Conservation (phyloP, 1,284 basidiomycete genomes). For the Melampsora larici-populina region DNA sequence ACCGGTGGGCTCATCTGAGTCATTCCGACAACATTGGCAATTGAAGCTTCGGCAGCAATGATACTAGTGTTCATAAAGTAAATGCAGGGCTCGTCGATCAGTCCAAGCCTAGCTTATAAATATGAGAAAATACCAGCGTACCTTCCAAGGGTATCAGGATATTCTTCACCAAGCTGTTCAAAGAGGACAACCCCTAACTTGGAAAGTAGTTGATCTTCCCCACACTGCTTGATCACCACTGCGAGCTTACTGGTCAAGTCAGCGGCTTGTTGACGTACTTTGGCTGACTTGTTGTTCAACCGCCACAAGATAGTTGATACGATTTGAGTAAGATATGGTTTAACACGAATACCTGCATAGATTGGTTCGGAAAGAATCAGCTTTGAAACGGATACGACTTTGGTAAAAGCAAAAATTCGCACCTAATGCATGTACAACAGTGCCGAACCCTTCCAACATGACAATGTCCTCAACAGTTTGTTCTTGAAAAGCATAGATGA, state of each 20-base stretch:
- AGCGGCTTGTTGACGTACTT: constrained; percentile 97
- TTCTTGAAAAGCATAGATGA: constrained; percentile 99
- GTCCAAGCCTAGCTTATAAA: background rate
- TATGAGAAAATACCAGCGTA: constrained; percentile 48
- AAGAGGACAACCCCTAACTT: constrained; percentile 96
- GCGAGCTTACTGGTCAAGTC: constrained; percentile 92
- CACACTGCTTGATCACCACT: constrained; percentile 97
- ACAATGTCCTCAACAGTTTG: constrained; percentile 98
- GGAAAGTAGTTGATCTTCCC: constrained; percentile 89
- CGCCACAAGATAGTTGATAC: constrained; percentile 99
- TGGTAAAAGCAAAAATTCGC: constrained; percentile 44
- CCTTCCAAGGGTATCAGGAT: constrained; percentile 90
- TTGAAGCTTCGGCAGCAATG: constrained; percentile 95
- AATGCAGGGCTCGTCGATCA: background rate
- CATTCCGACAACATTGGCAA: constrained; percentile 99
- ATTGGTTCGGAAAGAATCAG: constrained; percentile 10
- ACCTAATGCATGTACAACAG: constrained; percentile 88
- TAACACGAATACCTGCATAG: constrained; percentile 77
- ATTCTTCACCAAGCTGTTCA: constrained; percentile 98
- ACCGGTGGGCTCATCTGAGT: constrained; percentile 99
- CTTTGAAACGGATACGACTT: background rate
- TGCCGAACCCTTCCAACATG: constrained; percentile 98
- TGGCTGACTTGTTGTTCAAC: constrained; percentile 97
- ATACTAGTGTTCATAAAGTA: constrained; percentile 62
- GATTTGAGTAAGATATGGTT: constrained; percentile 97